A percentile compares a stretch with the other conserved stretches of the same genome.
Conservation (phyloP, 176 grass and related monocot species). For the Pharus latifolius region DNA sequence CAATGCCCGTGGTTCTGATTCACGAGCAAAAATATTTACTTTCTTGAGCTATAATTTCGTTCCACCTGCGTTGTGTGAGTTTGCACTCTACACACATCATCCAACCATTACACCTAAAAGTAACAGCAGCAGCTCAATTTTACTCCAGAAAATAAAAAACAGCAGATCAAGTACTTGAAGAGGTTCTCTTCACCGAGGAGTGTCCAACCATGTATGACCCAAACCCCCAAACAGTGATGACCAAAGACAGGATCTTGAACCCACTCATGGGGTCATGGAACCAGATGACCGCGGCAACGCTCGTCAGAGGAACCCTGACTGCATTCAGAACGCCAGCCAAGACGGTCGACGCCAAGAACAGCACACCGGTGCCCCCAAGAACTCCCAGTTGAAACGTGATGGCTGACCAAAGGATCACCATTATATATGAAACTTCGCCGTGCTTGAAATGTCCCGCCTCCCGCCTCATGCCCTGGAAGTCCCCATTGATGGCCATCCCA, state of each 20-base stretch:
- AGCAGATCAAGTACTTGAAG: too few relatives aligned
- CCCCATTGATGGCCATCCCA: constrained; percentile 34
- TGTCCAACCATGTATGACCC: constrained; percentile 64
- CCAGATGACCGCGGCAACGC: constrained; percentile 67
- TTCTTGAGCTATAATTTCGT: too few relatives aligned
- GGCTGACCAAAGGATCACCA: constrained; percentile 63
- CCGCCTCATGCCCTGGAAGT: constrained; percentile 45
- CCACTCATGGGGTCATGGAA: constrained; percentile 89
- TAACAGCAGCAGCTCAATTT: too few relatives aligned
- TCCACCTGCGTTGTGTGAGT: too few relatives aligned
- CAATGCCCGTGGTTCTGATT: too few relatives aligned
- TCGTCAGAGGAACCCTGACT: constrained; percentile 73
- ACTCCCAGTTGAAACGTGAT: constrained; percentile 77
- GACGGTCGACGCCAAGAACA: constrained; percentile 85
- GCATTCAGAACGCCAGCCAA: constrained; percentile 85
- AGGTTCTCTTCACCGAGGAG: constrained; percentile 10
- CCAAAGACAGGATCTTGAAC: constrained; percentile 80
- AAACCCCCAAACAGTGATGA: constrained; percentile 86
- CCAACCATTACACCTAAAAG: too few relatives aligned
- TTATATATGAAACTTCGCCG: constrained; percentile 32
- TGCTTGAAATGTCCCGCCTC: constrained; percentile 45
- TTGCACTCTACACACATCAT: too few relatives aligned
- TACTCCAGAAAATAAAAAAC: too few relatives aligned
- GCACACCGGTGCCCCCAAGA: constrained; percentile 58
- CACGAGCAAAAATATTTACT: too few relatives aligned